These are phyloP conservation scores for Infundibulicybe gibba DNA, from an alignment of 768 basidiomycete genomes.

Conservation along the genomic window DNA sequence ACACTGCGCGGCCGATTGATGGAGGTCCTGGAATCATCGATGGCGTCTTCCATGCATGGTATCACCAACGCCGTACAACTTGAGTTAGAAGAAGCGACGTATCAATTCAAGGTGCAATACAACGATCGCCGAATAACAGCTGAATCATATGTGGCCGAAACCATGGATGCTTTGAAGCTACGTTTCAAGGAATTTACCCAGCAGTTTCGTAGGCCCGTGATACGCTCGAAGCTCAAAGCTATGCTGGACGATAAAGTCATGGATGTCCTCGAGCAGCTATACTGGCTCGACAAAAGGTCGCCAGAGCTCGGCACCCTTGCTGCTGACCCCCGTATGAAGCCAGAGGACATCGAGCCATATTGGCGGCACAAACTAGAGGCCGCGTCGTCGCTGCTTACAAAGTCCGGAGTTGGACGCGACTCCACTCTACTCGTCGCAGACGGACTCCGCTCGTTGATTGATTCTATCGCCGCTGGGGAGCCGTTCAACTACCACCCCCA, in stretches of 20 bases:
- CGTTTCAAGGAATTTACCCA: conserved; percentile 83
- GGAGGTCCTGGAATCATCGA: conserved; percentile 96
- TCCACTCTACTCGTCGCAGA: conserved; percentile 94
- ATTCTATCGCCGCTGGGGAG: conserved; percentile 83
- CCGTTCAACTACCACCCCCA: conserved; percentile 90
- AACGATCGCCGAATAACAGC: conserved; percentile 94
- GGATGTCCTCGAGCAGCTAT: conserved; percentile 95
- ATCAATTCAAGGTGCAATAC: conserved; percentile 99
- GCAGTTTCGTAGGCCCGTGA: conserved; percentile 85
- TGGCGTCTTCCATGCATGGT: conserved; percentile 93
- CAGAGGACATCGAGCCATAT: conserved; percentile 80
- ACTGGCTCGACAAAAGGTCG: conserved; percentile 91
- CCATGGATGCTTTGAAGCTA: conserved; percentile 87
- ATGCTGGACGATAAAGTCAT: conserved; percentile 97
- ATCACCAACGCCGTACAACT: conserved; percentile 97
- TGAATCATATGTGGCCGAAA: conserved; percentile 97
- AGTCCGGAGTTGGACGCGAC: conserved; percentile 93
- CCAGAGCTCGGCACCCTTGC: conserved; percentile 70
- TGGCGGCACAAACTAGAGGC: conserved; percentile 98
- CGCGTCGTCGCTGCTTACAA: conserved; percentile 88
- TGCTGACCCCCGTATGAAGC: conserved; percentile 63
- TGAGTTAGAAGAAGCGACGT: conserved; percentile 94
- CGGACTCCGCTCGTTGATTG: conserved; percentile 84
- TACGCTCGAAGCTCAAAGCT: conserved; percentile 82
- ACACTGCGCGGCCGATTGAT: conserved; percentile 88